Base-by-base conservation (phyloP, 257 asterid genomes). In the Leonotis leonurus region DNA sequence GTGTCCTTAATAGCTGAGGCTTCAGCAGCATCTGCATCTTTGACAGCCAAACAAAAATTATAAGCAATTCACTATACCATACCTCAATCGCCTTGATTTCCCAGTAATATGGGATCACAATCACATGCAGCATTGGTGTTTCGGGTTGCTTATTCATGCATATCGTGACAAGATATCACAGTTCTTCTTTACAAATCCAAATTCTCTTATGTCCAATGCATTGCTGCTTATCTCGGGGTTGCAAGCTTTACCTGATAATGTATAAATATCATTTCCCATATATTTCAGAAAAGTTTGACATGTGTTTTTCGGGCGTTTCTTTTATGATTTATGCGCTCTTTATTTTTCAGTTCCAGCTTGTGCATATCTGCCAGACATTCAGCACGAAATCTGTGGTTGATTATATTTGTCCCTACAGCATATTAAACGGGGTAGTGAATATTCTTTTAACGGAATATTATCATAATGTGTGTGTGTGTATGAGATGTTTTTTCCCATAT, bases 1-100 rank as follows among this genome's bases (percentile, higher is more conserved):
- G 95, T 85, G 36, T 79, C 87, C 65, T 82, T 93, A 74, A 85
- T 93, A 59, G 83, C 95, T 10, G 97, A 93, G 75, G 99, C 97
- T 11, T 87, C 97, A 44, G 79, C 91, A 25, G 84, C 91, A 54
- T 89, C 95, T 50, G 78, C 94, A 37, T 71, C 84, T 49, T 73
- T 84, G 77, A 76, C 82, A 40, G 80, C 65, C 66, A 77, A 78
- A 71, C 83, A 77, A 75, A 69, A 58, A 63, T 50, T 62, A 26
- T 17, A 56, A 54, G n/a, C n/a, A 63, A 20, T 55, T 17, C n/a
- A 27, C 11, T 21, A 13, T 26, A 16, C 41, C 55, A 35, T 18
- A 53, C 9, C 27, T 14, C 5, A 8, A 32, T 30, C 70, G 60
- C 58, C 62, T 49, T 40, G 64, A 50, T 22, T 30, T 39, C 43